A percentile compares a stretch with the other conserved stretches of the same genome.
These are phyloP conservation scores for Plasmodium coatneyi DNA, from an alignment of 169 alveolate species.

Conservation along the genomic window DNA sequence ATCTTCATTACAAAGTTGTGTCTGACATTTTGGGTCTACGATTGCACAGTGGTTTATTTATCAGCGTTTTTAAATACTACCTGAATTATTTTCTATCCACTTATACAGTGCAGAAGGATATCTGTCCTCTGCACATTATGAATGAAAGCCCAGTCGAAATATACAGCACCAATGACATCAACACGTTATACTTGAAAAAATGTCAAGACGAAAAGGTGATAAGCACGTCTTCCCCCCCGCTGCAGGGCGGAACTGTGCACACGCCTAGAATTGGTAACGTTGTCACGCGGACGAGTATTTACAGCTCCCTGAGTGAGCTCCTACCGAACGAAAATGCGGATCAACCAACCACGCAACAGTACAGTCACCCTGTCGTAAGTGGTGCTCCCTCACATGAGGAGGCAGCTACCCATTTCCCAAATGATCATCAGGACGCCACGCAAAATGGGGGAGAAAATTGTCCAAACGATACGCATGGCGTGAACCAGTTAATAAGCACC, in stretches of 20 bases:
- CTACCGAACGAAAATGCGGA: not conserved
- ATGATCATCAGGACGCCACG: not conserved
- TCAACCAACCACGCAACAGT: not conserved
- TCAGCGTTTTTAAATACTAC: constrained; percentile 61
- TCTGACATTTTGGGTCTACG: constrained; percentile 63
- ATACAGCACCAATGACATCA: constrained; percentile 48
- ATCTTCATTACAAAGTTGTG: constrained; percentile 57
- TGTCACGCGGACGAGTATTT: not conserved
- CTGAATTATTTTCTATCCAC: constrained; percentile 47
- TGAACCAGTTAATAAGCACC: not conserved
- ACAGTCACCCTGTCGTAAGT: not conserved
- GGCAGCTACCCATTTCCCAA: not conserved
- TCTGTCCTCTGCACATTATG: constrained; percentile 59
- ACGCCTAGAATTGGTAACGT: not conserved
- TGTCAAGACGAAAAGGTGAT: not conserved
- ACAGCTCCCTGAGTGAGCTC: not conserved
- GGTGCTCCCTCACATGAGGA: not conserved
- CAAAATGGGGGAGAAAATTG: not conserved
- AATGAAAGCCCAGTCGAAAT: constrained; percentile 14
- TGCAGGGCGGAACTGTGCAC: not conserved
- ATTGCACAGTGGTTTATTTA: constrained; percentile 68
- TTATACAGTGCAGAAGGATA: constrained; percentile 32
- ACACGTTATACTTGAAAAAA: constrained; percentile 10
- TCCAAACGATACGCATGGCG: not conserved
- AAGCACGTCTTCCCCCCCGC: not conserved